Evolutionary conservation across 2,329 filamentous ascomycete species (phyloP).

Genomic region (Dryadomyces sulphureus): DNA sequence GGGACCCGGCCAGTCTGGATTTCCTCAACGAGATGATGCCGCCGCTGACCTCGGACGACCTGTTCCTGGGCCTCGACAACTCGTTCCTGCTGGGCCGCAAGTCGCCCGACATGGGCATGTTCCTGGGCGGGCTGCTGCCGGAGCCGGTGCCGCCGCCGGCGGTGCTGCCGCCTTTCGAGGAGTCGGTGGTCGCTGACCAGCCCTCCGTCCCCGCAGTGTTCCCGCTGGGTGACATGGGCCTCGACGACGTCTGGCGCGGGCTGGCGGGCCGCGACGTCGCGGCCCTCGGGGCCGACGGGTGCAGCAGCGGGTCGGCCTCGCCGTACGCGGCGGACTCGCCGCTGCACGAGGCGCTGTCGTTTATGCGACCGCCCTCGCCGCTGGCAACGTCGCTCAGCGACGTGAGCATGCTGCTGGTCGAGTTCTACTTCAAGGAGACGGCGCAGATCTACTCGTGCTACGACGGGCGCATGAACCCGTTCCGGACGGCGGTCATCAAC

Average conservation of each 20-base stretch:
- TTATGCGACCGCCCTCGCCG: background rate
- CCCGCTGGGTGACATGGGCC: background rate
- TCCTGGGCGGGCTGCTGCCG: background rate
- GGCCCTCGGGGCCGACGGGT: background rate
- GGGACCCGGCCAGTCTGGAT: constrained; percentile 4
- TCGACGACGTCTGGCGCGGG: constrained; percentile 1
- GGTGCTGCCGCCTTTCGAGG: background rate
- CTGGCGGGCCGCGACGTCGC: background rate
- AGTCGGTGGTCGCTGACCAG: background rate
- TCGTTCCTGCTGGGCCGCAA: constrained; percentile 5
- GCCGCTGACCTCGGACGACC: background rate
- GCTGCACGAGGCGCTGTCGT: background rate
- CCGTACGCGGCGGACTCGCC: background rate
- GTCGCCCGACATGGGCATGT: background rate
- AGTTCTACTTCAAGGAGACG: constrained; percentile 44
- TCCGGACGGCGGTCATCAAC: constrained; percentile 32
- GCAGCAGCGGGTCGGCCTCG: background rate
- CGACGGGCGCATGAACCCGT: constrained; percentile 39
- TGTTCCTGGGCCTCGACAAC: constrained; percentile 15
- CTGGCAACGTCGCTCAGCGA: constrained; percentile 27
- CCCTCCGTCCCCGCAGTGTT: background rate
- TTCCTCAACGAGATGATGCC: constrained; percentile 4
- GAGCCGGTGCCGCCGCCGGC: background rate
- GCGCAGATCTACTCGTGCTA: constrained; percentile 41
- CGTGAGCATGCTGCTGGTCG: constrained; percentile 34